These are phyloP conservation scores for Pterulicium gracile DNA, from an alignment of 1,284 basidiomycete genomes.

Conservation along the genomic window DNA sequence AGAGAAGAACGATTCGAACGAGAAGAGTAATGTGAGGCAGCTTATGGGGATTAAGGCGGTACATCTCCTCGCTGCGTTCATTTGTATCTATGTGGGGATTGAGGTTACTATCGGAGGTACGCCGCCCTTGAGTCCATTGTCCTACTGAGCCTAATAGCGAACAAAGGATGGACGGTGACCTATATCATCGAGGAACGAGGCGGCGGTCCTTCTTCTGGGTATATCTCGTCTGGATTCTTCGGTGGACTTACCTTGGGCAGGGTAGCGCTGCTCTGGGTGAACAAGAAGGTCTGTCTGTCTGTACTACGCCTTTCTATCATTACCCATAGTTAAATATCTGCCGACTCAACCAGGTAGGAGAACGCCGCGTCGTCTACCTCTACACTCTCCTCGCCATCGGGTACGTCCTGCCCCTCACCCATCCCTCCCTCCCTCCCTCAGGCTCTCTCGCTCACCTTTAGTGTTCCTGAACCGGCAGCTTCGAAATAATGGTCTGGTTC, in stretches of 20 bases:
- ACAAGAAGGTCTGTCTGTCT: constrained; percentile 26
- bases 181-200: constrained; percentile 28
- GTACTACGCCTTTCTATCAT: not conserved
- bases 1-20: constrained; percentile 10
- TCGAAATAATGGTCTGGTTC: constrained; percentile 50
- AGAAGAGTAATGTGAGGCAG: constrained; percentile 21
- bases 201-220: constrained; percentile 25
- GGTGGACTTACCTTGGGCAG: constrained; percentile 37
- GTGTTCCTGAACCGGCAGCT: constrained; percentile 13
- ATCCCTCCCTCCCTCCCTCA: not conserved
- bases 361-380: not conserved
- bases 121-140: constrained; percentile 19
- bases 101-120: constrained; percentile 37
- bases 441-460: constrained; percentile 3
- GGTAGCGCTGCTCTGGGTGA: constrained; percentile 36
- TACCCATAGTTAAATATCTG: not conserved
- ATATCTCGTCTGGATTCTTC: constrained; percentile 29
- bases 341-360: not conserved
- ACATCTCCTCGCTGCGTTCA: constrained; percentile 33
- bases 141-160: not conserved
- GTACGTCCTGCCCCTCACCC: not conserved
- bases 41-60: constrained; percentile 25
- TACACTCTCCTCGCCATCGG: not conserved
- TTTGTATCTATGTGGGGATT: constrained; percentile 34
- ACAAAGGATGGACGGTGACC: constrained; percentile 35